Evolutionary conservation across 176 grass and related monocot genomes (phyloP).

Genomic region (Oryza meridionalis): DNA sequence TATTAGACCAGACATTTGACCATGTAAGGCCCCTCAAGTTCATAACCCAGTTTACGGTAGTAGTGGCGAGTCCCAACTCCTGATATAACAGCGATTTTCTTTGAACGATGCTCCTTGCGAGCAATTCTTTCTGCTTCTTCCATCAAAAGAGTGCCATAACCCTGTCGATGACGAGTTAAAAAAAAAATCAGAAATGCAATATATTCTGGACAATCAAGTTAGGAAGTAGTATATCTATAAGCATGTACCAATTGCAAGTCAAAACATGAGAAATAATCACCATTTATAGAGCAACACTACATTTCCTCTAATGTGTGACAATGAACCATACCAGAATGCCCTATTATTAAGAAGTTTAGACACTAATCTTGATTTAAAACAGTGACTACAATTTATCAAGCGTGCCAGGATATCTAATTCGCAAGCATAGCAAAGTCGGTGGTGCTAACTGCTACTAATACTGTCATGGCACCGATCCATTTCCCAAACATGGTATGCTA

Average conservation of each 20-base stretch:
- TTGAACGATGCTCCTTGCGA: slow-evolving; percentile 72
- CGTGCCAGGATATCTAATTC: neutral
- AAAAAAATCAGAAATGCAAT: neutral
- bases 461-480: neutral
- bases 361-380: neutral
- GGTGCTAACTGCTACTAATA: neutral
- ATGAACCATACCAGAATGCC: neutral
- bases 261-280: neutral
- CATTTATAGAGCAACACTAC: neutral
- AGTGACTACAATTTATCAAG: neutral
- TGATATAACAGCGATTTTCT: slow-evolving; percentile 89
- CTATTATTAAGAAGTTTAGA: no score
- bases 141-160: slow-evolving; percentile 93
- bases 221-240: neutral
- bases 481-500: slow-evolving; percentile 4
- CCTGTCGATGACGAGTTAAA: slow-evolving; percentile 42
- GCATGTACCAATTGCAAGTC: neutral
- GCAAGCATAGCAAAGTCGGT: neutral
- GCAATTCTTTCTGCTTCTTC: slow-evolving; percentile 98
- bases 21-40: slow-evolving; percentile 97
- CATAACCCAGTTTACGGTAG: slow-evolving; percentile 91
- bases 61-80: slow-evolving; percentile 95
- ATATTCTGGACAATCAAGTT: neutral
- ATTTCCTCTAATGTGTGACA: neutral
- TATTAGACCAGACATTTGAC: slow-evolving; percentile 62